phyloP scores from a whole-genome alignment of 148 eudicot genomes.

The Diospyros kaki region DNA sequence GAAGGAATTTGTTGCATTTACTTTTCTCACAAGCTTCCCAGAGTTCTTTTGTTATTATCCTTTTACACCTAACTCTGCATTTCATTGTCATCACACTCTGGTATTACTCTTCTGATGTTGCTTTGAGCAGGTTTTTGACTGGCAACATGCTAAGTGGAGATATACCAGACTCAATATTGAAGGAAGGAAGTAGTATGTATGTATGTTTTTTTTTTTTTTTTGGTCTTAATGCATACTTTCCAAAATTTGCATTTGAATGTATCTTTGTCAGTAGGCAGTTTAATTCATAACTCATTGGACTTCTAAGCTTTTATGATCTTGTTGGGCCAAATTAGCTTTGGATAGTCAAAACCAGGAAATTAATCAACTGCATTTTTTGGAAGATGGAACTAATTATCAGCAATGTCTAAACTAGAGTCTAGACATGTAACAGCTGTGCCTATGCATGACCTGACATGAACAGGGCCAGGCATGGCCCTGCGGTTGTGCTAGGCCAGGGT shows the following conservation, averaged over 20 bases:
- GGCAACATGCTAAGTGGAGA: slow-evolving; percentile 62
- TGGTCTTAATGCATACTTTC: background rate
- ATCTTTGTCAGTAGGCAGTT: background rate
- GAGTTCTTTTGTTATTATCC: background rate
- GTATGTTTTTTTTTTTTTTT: slow-evolving; percentile 14
- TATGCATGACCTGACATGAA: no score
- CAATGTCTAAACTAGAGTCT: no score
- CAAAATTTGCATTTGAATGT: background rate
- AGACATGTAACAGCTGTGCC: no score
- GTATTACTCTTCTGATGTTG: slow-evolving; percentile 7
- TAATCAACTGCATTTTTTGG: background rate
- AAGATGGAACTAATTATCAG: no score
- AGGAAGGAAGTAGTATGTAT: slow-evolving; percentile 62
- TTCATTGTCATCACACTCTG: background rate
- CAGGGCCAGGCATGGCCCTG: no score
- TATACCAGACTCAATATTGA: slow-evolving; percentile 53
- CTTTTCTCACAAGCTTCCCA: background rate
- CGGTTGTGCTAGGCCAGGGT: no score
- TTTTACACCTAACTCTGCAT: background rate
- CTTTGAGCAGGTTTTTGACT: slow-evolving; percentile 47
- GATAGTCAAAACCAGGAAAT: background rate
- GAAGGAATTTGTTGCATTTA: background rate
- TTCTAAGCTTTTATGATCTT: background rate
- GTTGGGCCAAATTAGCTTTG: background rate
- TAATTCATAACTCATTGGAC: background rate